A percentile compares a stretch with the other conserved stretches of the same genome.
Conservation (phyloP, 331 rosid species). For the Stylosanthes scabra region DNA sequence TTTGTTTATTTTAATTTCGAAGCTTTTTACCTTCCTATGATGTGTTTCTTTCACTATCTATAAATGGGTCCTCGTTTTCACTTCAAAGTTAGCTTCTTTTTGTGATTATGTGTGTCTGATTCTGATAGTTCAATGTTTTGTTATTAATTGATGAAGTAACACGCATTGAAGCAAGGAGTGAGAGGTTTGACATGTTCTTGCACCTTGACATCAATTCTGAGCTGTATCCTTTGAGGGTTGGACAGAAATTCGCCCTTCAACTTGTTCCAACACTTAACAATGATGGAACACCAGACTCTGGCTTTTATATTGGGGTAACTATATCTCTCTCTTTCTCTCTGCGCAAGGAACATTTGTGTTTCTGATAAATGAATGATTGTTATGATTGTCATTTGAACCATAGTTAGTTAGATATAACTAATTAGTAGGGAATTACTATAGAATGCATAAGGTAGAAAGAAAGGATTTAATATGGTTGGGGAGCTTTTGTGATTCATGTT, state of each 20-base stretch:
- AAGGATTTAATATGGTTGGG: not conserved
- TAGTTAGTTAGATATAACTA: too few relatives aligned
- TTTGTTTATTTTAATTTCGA: not conserved
- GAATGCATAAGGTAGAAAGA: too few relatives aligned
- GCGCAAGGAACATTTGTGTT: not conserved
- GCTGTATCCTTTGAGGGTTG: conserved; percentile 70
- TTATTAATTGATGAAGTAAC: conserved; percentile 55
- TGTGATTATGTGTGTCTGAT: not conserved
- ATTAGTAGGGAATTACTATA: too few relatives aligned
- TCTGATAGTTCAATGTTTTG: not conserved
- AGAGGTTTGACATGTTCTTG: conserved; percentile 97
- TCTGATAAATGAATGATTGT: not conserved
- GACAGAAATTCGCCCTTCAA: conserved; percentile 80
- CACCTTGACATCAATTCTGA: conserved; percentile 89
- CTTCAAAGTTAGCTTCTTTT: not conserved
- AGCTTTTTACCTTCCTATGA: not conserved
- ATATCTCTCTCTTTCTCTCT: not conserved
- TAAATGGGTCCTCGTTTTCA: not conserved
- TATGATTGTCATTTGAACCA: conserved; percentile 12
- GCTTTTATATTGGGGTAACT: conserved; percentile 74
- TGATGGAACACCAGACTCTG: conserved; percentile 91
- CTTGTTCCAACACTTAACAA: conserved; percentile 76
- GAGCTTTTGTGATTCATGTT: not conserved
- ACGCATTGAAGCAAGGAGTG: conserved; percentile 92
- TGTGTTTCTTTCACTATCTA: not conserved